A percentile compares a stretch with the other conserved stretches of the same genome.
Conservation (phyloP, 495 filamentous ascomycete genomes). For the Podospora sp. region DNA sequence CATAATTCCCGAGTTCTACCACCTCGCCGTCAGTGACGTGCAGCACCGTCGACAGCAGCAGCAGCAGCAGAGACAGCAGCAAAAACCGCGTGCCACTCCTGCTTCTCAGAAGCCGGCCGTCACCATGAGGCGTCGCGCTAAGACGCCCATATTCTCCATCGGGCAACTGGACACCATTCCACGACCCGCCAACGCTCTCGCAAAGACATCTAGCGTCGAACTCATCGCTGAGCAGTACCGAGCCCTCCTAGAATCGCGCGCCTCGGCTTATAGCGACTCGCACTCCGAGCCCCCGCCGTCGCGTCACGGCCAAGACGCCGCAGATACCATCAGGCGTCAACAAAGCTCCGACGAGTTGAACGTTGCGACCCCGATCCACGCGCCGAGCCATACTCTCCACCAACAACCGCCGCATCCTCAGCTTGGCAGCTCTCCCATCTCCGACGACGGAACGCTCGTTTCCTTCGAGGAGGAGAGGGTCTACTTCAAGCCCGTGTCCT, state of each 20-base stretch:
- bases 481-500: slow-evolving; percentile 44
- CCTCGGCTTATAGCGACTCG: slow-evolving; percentile 25
- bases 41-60: slow-evolving; percentile 21
- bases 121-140: slow-evolving; percentile 42
- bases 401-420: not conserved
- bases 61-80: slow-evolving; percentile 22
- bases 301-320: slow-evolving; percentile 9
- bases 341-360: slow-evolving; percentile 23
- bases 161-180: slow-evolving; percentile 42
- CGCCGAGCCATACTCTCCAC: slow-evolving; percentile 8
- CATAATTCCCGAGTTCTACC: slow-evolving; percentile 45
- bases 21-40: slow-evolving; percentile 35
- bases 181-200: slow-evolving; percentile 29
- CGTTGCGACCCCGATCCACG: slow-evolving; percentile 20
- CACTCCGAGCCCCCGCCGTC: slow-evolving; percentile 32
- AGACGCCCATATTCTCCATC: slow-evolving; percentile 47
- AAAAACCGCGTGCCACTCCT: slow-evolving; percentile 16
- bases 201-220: slow-evolving; percentile 42
- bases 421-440: slow-evolving; percentile 34
- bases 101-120: slow-evolving; percentile 20
- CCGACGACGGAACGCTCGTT: slow-evolving; percentile 50
- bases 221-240: slow-evolving; percentile 51
- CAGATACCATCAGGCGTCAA: slow-evolving; percentile 9
- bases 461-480: slow-evolving; percentile 46
- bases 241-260: slow-evolving; percentile 43